Evolutionary conservation across 345 rosid species (phyloP).

Genomic region (Populus ilicifolia): DNA sequence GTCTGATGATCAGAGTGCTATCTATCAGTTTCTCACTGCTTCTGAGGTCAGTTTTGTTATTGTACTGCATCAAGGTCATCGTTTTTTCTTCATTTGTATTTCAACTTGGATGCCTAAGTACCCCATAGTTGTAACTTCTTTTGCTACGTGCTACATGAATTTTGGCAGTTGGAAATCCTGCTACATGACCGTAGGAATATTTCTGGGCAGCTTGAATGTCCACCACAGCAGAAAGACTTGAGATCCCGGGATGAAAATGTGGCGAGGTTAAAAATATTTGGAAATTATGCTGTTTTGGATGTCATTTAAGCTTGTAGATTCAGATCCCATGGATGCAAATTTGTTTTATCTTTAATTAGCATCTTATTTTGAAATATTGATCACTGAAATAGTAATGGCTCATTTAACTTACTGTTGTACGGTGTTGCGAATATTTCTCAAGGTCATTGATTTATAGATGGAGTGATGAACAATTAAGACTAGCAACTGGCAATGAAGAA

Average conservation of each 20-base stretch:
- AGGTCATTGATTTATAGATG: conserved; percentile 38
- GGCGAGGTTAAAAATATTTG: conserved; percentile 28
- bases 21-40: conserved; percentile 72
- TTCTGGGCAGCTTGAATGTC: conserved; percentile 55
- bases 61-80: neutral
- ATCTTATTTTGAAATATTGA: neutral
- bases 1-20: conserved; percentile 63
- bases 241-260: conserved; percentile 25
- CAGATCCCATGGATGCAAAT: neutral
- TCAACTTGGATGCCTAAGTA: neutral
- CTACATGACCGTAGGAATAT: conserved; percentile 60
- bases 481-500: conserved; percentile 63
- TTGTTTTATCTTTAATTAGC: neutral
- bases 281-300: neutral
- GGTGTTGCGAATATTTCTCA: conserved; percentile 28
- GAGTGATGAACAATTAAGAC: conserved; percentile 64
- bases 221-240: conserved; percentile 26
- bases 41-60: conserved; percentile 61
- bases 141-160: neutral
- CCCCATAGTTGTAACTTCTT: neutral
- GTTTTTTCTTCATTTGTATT: neutral
- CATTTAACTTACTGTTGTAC: conserved; percentile 13
- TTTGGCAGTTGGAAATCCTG: conserved; percentile 61
- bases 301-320: neutral
- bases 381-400: no score